Base-by-base conservation (phyloP, 768 basidiomycete genomes). In the Russula olivacea region DNA sequence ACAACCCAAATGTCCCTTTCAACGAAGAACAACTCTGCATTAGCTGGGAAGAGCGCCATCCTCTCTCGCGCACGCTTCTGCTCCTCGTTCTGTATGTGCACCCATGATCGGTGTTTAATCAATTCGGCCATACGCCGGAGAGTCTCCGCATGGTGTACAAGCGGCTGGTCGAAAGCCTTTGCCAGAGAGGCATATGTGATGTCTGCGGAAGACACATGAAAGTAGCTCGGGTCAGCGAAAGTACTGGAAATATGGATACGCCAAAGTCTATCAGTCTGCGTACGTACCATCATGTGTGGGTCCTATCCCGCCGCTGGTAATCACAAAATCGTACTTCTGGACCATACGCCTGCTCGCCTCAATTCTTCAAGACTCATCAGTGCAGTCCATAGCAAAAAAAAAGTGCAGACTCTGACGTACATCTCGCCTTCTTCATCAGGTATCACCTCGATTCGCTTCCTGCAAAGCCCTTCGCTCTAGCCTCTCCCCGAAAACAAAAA, bases 391-490 rank as follows among this genome's bases (percentile, higher is more conserved):
- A 19, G 11, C 23, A 21, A 15, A 17, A 3, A 17, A 21, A 38
- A 40, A 40, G 30, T n/a, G 15, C 17, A 50, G 25, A 43, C 17
- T 47, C 30, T n/a, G 49, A 54, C 85, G 65, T 71, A 89, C 91
- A 96, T 97, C 74, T 97, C 90, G 28, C 83, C 83, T 72, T 95
- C 91, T 53, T 92, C 87, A 70, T 98, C 95, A 1, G 94, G 79
- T 50, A 98, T 87, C 61, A 96, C 93, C 70, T 98, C 93, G 71
- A 96, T 84, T 49, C 89, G 84, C 73, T 91, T 91, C 68, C 89
- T 93, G 72, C 53, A 40, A 59, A 30, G 7, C 21, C 30, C 2
- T 8, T 41, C 36, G 51, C 59, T 65, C 68, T 61, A 71, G 67
- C 69, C 63, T 69, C n/a, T n/a, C n/a, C n/a, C n/a, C 57, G 40